A percentile compares a stretch with the other conserved stretches of the same genome.
phyloP scores from a whole-genome alignment of 75 land plant species.

The Pseudotsuga menziesii region DNA sequence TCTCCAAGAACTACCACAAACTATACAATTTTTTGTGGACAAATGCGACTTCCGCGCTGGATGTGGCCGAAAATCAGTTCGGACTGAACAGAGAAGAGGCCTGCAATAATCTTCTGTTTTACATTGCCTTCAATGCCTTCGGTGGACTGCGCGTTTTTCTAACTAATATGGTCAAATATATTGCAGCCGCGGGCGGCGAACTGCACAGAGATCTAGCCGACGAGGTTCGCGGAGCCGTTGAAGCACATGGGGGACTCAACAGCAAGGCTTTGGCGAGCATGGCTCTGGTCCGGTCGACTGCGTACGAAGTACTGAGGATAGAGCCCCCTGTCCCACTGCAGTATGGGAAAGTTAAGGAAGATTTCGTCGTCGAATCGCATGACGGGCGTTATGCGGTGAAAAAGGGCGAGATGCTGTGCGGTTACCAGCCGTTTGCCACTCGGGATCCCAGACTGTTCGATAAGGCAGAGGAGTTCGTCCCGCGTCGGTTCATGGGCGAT shows the following conservation, averaged over 20 bases:
- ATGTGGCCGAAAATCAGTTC: constrained; percentile 19
- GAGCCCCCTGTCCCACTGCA: constrained; percentile 19
- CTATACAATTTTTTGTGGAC: constrained; percentile 27
- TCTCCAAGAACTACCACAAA: constrained; percentile 20
- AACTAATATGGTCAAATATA: constrained; percentile 18
- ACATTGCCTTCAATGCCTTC: constrained; percentile 31
- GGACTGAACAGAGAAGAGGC: constrained; percentile 37
- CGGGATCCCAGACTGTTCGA: constrained; percentile 37
- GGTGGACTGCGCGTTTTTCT: constrained; percentile 9
- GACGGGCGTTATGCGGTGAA: constrained; percentile 27
- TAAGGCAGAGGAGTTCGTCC: constrained; percentile 35
- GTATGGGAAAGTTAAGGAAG: constrained; percentile 38
- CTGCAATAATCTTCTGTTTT: constrained; percentile 42
- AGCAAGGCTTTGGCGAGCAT: constrained; percentile 26
- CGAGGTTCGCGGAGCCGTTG: constrained; percentile 33
- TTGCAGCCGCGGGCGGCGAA: constrained; percentile 21
- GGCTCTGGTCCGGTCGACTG: constrained; percentile 32
- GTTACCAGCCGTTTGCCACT: constrained; percentile 46
- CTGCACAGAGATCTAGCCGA: constrained; percentile 42
- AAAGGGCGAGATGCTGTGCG: constrained; percentile 51
- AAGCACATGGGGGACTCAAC: constrained; percentile 12
- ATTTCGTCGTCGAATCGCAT: constrained; percentile 33
- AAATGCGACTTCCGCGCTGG: constrained; percentile 16
- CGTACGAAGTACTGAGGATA: constrained; percentile 39
- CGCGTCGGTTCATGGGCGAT: constrained; percentile 62